Evolutionary conservation across 1,284 basidiomycete genomes (phyloP).

Genomic region (Cryptococcus deneoformans): DNA sequence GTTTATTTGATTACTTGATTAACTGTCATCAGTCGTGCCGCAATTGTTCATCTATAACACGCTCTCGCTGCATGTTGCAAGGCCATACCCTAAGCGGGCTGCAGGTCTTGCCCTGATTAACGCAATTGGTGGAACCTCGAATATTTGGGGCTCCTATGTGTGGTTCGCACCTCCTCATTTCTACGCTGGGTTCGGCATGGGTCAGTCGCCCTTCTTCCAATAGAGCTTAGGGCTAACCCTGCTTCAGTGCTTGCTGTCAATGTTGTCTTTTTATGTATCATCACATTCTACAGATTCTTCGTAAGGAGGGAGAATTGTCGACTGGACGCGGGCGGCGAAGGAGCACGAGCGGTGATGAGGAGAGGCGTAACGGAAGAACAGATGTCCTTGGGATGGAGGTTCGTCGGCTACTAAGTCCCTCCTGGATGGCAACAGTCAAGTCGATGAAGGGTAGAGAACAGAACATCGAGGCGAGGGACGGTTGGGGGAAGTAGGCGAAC

Average conservation of each 20-base stretch:
- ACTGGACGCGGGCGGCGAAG: conserved; percentile 14
- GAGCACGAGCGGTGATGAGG: no score
- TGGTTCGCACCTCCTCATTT: conserved; percentile 22
- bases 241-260: conserved; percentile 15
- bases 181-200: conserved; percentile 24
- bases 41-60: conserved; percentile 35
- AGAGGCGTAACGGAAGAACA: no score
- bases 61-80: conserved; percentile 24
- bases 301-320: conserved; percentile 28
- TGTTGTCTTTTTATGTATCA: conserved; percentile 10
- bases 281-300: conserved; percentile 31
- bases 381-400: no score
- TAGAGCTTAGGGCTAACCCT: no score
- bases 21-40: conserved; percentile 18
- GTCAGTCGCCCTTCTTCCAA: conserved; percentile 1
- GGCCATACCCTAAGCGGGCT: conserved; percentile 31
- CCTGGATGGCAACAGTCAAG: no score
- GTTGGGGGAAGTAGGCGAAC: no score
- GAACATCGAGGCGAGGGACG: no score
- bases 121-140: conserved; percentile 32
- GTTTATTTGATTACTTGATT: neutral
- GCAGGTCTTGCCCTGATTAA: conserved; percentile 32
- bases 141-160: conserved; percentile 24
- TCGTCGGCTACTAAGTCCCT: no score
- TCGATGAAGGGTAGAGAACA: no score